Evolutionary conservation across 495 filamentous ascomycete species (phyloP).

Genomic region (Penicillium simplicissimum): DNA sequence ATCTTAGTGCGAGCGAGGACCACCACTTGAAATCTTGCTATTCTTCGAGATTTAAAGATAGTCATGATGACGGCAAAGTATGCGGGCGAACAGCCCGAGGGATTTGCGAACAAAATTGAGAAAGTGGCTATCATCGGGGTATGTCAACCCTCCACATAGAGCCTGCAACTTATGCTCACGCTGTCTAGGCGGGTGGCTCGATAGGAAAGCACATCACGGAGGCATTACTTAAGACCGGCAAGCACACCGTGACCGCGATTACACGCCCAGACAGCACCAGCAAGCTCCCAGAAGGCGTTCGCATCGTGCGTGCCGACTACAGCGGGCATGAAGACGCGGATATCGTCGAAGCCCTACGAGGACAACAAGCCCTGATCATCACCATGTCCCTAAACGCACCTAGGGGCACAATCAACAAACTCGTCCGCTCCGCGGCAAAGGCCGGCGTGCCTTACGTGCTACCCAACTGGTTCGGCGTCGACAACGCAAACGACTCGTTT

Average conservation of each 20-base stretch:
- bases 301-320: neutral
- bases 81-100: constrained; percentile 10
- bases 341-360: neutral
- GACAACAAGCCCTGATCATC: constrained; percentile 1
- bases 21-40: neutral
- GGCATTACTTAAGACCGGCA: neutral
- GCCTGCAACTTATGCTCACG: neutral
- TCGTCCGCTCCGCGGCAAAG: neutral
- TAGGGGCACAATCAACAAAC: constrained; percentile 1
- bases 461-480: neutral
- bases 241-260: neutral
- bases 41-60: neutral
- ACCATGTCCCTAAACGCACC: constrained; percentile 1
- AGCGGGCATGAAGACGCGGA: neutral
- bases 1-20: neutral
- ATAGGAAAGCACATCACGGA: constrained; percentile 4
- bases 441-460: neutral
- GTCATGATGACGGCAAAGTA: constrained; percentile 1
- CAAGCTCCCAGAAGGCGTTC: neutral
- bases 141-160: neutral
- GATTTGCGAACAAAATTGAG: constrained; percentile 8
- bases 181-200: neutral
- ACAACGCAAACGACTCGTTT: neutral
- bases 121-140: constrained; percentile 8
- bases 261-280: constrained; percentile 1